Base-by-base conservation (phyloP, 163 green algal genomes). In the Prototheca stagnorum region DNA sequence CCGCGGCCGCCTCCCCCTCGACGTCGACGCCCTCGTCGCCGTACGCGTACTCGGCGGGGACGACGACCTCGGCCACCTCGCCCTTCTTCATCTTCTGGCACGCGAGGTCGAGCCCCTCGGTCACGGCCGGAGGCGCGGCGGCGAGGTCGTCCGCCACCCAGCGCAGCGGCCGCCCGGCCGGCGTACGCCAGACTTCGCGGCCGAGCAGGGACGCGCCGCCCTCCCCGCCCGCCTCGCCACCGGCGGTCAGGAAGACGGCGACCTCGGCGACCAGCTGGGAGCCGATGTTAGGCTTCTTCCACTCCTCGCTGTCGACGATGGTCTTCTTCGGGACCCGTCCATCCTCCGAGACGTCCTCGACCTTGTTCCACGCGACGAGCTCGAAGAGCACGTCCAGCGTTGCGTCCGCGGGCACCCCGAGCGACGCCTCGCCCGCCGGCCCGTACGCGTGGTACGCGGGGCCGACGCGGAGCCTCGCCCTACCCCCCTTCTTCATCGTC, bases 71-170 rank as follows among this genome's bases (percentile, higher is more conserved):
- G 0, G 72, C 70, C 3, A 47, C 45, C 66, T 97, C 84, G 3
- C 64, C 75, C 57, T 80, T 59, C 62, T 88, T 88, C 88, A 95
- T 94, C 56, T 85, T 78, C 60, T 74, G 61, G 23, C 95, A 62
- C 1, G 71, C 80, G 51, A 72, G 57, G 41, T 97, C 87, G 35
- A 97, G 64, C 3, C 75, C 88, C 35, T 79, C 64, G 17, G 74
- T 35, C 16, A 92, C 68, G 63, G n/a, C n/a, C n/a, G n/a, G n/a
- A n/a, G n/a, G n/a, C n/a, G n/a, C n/a, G n/a, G n/a, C n/a, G n/a
- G 81, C 49, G 37, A 15, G 14, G 27, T 5, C 9, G n/a, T 17
- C 5, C 44, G 40, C 16, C 44, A 29, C 44, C 16, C 35, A 84
- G 27, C 68, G 53, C n/a, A 86, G 56, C 28, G 85, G 73, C 6